A percentile compares a stretch with the other conserved stretches of the same genome.
phyloP scores from a whole-genome alignment of 2,329 filamentous ascomycete species.

The Curvularia eragrostidis region DNA sequence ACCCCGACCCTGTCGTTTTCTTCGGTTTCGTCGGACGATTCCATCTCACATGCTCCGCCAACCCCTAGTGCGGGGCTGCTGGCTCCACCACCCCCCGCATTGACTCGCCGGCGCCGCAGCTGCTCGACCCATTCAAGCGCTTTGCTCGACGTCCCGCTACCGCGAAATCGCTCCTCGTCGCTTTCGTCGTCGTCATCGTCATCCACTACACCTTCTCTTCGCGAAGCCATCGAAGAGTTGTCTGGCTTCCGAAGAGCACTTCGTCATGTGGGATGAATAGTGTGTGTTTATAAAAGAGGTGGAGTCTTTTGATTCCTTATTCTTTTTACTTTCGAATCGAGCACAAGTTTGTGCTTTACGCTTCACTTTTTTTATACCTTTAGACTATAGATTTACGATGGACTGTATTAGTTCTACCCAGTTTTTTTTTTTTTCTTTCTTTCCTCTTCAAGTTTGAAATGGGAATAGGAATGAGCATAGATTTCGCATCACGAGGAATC shows the following conservation, averaged over 20 bases:
- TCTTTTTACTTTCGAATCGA: not conserved
- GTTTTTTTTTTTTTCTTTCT: not conserved
- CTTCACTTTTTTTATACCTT: not conserved
- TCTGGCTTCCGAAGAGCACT: slow-evolving; percentile 18
- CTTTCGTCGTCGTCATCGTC: slow-evolving; percentile 2
- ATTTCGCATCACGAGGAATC: not conserved
- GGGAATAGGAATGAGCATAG: not conserved
- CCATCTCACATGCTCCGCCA: slow-evolving; percentile 8
- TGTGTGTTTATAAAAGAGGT: not conserved
- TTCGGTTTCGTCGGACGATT: slow-evolving; percentile 18
- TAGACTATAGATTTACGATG: slow-evolving; percentile 2
- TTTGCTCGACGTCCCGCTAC: slow-evolving; percentile 13
- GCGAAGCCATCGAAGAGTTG: slow-evolving; percentile 16
- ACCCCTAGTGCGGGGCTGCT: slow-evolving; percentile 8
- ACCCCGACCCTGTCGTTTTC: slow-evolving; percentile 21
- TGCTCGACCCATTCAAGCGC: slow-evolving; percentile 1
- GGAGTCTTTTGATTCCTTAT: not conserved
- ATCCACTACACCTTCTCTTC: not conserved
- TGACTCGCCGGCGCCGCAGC: slow-evolving; percentile 14
- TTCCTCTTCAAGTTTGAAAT: not conserved
- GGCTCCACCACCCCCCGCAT: not conserved
- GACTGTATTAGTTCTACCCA: not conserved
- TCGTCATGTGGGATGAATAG: slow-evolving; percentile 15
- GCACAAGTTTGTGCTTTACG: not conserved
- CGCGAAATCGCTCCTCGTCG: slow-evolving; percentile 15